Conservation (phyloP, 345 rosid genomes). For the Brassica nigra region DNA sequence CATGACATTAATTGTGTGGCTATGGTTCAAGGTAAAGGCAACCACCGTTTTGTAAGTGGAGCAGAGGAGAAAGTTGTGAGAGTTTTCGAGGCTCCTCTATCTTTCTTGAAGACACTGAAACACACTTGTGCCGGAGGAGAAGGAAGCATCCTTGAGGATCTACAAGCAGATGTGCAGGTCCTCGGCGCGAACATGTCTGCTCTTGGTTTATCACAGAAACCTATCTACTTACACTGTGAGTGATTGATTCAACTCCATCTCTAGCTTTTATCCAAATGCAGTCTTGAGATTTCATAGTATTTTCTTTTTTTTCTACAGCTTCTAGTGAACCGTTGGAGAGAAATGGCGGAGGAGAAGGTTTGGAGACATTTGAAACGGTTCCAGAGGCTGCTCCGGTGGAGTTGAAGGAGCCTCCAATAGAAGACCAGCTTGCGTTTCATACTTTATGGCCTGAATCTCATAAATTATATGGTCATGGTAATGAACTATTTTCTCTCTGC, state of each 20-base stretch:
- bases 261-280: not conserved
- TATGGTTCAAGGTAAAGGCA: slow-evolving; percentile 81
- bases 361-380: slow-evolving; percentile 83
- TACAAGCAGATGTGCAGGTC: slow-evolving; percentile 65
- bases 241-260: slow-evolving; percentile 2
- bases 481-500: slow-evolving; percentile 83
- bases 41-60: slow-evolving; percentile 91
- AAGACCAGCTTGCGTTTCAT: slow-evolving; percentile 90
- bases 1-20: slow-evolving; percentile 87
- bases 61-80: slow-evolving; percentile 96
- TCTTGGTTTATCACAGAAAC: slow-evolving; percentile 96
- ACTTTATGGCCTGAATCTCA: slow-evolving; percentile 96
- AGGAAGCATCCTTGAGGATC: slow-evolving; percentile 55
- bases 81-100: slow-evolving; percentile 91
- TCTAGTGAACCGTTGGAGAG: slow-evolving; percentile 48
- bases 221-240: slow-evolving; percentile 76
- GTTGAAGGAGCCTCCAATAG: slow-evolving; percentile 84
- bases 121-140: slow-evolving; percentile 55
- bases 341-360: slow-evolving; percentile 58
- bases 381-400: slow-evolving; percentile 93
- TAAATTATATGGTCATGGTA: slow-evolving; percentile 95
- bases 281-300: not conserved
- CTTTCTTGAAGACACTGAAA: slow-evolving; percentile 78
- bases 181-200: slow-evolving; percentile 99
- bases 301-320: slow-evolving; percentile 49